Evolutionary conservation across 164 flowering plant genomes (phyloP).

Genomic region (Magnolia kwangsiensis): DNA sequence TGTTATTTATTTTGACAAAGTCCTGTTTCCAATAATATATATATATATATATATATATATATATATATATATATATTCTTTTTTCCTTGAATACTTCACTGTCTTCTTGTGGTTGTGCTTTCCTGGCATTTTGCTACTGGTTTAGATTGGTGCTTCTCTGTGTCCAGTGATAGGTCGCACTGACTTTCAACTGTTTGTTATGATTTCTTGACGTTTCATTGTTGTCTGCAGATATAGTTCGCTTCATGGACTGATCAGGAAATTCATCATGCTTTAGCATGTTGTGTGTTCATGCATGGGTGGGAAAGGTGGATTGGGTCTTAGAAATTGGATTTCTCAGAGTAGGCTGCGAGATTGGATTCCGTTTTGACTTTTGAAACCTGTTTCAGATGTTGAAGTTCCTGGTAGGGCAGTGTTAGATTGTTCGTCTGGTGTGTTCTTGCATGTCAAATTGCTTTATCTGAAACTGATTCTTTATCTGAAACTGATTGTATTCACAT

Average conservation of each 20-base stretch:
- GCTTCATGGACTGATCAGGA: conserved; percentile 4
- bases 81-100: not conserved
- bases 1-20: not conserved
- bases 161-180: not conserved
- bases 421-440: conserved; percentile 2
- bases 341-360: conserved; percentile 12
- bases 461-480: conserved; percentile 23
- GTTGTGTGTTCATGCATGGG: conserved; percentile 11
- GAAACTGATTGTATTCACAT: conserved; percentile 24
- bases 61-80: not conserved
- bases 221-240: conserved; percentile 2
- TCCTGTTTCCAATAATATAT: not conserved
- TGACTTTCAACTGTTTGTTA: conserved; percentile 1
- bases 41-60: not conserved
- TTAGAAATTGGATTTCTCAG: conserved; percentile 22
- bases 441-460: conserved; percentile 10
- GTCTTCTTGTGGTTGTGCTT: not conserved
- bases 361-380: not conserved
- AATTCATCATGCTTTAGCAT: conserved; percentile 10
- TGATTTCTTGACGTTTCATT: not conserved
- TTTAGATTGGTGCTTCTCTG: not conserved
- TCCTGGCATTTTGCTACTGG: not conserved
- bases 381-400: not conserved
- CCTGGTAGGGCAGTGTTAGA: conserved; percentile 1
- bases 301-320: conserved; percentile 17